Conservation (phyloP, 1,284 basidiomycete genomes). For the Tilletiaria anomala region DNA sequence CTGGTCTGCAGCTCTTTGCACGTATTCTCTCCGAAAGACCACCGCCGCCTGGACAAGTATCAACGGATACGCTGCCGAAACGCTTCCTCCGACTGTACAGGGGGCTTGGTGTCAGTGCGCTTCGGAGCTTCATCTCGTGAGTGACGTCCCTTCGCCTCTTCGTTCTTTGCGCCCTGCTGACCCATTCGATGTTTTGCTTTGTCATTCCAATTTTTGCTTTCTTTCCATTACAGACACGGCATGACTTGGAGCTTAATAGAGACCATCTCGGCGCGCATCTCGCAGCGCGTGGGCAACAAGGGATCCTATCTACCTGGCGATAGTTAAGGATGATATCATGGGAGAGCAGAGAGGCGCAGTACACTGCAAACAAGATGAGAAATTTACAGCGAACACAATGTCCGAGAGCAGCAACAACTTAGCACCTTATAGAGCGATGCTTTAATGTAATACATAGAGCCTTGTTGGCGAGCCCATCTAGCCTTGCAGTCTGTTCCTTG, state of each 20-base stretch:
- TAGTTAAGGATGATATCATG: too few species aligned
- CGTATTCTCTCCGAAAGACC: constrained; percentile 43
- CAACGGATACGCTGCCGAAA: constrained; percentile 42
- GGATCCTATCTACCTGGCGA: too few species aligned
- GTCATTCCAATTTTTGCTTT: not conserved
- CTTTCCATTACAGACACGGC: constrained; percentile 13
- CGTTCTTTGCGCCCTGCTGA: too few species aligned
- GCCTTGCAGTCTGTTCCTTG: too few species aligned
- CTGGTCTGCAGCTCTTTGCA: constrained; percentile 54
- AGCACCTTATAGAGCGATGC: too few species aligned
- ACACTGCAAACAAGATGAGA: too few species aligned
- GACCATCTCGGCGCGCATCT: constrained; percentile 20
- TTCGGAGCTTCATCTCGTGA: constrained; percentile 34
- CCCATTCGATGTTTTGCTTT: not conserved
- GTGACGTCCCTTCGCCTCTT: not conserved
- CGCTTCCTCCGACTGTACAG: constrained; percentile 33
- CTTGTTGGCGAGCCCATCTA: too few species aligned
- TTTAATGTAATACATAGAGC: too few species aligned
- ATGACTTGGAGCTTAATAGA: constrained; percentile 38
- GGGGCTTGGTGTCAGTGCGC: constrained; percentile 31
- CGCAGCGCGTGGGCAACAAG: too few species aligned
- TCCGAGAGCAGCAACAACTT: too few species aligned
- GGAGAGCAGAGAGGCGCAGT: too few species aligned
- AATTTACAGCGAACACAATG: too few species aligned
- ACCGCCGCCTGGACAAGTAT: constrained; percentile 42